Evolutionary conservation across 768 basidiomycete genomes (phyloP), one percentile per base, ranked within the genome.

Genomic region (Chiua virens): DNA sequence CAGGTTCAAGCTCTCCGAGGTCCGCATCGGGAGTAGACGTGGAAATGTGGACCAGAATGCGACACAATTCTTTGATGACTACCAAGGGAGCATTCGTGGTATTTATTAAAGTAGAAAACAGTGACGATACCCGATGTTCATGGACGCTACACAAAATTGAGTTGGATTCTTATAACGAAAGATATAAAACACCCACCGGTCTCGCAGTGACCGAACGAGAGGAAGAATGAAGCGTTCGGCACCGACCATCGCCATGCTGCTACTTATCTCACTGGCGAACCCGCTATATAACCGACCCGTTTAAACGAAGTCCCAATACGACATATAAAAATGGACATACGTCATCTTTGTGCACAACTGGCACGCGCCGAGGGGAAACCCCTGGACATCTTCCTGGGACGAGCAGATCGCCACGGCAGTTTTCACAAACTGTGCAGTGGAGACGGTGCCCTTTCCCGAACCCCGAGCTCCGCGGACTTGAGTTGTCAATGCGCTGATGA

Each of bases 331-430:
- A 40, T 32, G 27, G 3, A 75, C 85, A 42, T 62, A 87, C 84
- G 75, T 56, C 47, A 86, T 71, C 46, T 45, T 68, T 59, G 37
- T 80, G 55, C 42, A 89, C 59, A 36, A 52, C 34, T 75, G 76
- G 18, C 74, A 52, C 0, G 71, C 70, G 28, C 55, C 54, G n/a
- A 71, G 61, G 22, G 73, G 70, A 18, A 89, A 69, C 8, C 61
- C 59, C 39, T 79, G 74, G 14, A 87, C 56, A 50, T 78, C 74
- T 15, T 80, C 72, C 67, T 92, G 88, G 9, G 82, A 69, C 20
- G 78, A 78, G 56, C 82, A 85, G 2, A 94, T 72, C 2, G 85
- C 80, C 21, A 91, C 70, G 0, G 82, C 64, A 1, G 89, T 81
- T 39, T 79, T 86, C 4, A 90, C 65, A 35, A 87, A 79, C 56